These are phyloP conservation scores for Atkinsonella texensis DNA, from an alignment of 2,329 filamentous ascomycete species.

Conservation along the genomic window DNA sequence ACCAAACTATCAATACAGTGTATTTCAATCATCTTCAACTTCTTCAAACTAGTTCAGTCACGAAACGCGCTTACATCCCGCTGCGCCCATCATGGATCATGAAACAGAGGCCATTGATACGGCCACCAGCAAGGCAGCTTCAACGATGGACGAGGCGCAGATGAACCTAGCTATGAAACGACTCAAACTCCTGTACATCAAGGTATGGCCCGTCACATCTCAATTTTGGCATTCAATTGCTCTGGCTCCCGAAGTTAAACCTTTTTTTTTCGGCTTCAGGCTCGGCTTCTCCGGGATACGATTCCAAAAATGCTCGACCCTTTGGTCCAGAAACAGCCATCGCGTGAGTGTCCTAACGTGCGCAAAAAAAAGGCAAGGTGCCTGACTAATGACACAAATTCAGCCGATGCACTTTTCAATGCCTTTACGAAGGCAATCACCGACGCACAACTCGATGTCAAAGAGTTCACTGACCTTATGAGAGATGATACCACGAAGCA, in stretches of 20 bases:
- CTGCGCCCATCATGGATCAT: constrained; percentile 4
- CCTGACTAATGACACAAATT: constrained; percentile 3
- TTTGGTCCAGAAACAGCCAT: constrained; percentile 34
- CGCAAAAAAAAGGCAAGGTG: neutral
- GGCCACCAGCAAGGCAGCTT: constrained; percentile 11
- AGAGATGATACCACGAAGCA: constrained; percentile 33
- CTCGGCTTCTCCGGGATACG: constrained; percentile 22
- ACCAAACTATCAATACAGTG: neutral
- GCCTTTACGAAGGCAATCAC: constrained; percentile 36
- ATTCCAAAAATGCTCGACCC: constrained; percentile 32
- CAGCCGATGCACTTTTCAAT: constrained; percentile 39
- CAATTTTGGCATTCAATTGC: neutral
- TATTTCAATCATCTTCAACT: neutral
- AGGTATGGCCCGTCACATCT: constrained; percentile 24
- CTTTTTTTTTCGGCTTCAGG: constrained; percentile 13
- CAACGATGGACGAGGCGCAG: constrained; percentile 34
- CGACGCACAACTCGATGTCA: constrained; percentile 37
- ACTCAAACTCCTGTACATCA: constrained; percentile 42
- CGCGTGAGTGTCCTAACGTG: constrained; percentile 29
- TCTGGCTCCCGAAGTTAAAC: no score
- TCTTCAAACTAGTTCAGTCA: neutral
- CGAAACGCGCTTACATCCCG: neutral
- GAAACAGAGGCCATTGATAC: constrained; percentile 1
- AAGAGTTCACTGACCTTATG: constrained; percentile 36
- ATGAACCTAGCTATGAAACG: constrained; percentile 37